phyloP scores from a whole-genome alignment of 202 grass and related monocot species.

The Eragrostis tef region DNA sequence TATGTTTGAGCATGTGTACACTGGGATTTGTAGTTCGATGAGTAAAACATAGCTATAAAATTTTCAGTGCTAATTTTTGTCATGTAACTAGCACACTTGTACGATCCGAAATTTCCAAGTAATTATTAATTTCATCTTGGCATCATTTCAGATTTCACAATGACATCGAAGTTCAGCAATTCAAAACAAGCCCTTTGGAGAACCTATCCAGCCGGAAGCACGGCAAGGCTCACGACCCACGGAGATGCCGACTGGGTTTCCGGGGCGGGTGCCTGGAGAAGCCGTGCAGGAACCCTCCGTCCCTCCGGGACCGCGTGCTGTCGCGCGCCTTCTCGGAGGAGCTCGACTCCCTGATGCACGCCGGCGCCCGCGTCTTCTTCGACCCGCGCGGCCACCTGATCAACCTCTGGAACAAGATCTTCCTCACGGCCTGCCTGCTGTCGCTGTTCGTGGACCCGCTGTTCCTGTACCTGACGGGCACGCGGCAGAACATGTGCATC shows the following conservation, averaged over 20 bases:
- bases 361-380: conserved; percentile 49
- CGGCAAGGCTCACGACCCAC: conserved; percentile 30
- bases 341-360: conserved; percentile 62
- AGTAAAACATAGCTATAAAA: not conserved
- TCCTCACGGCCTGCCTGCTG: conserved; percentile 65
- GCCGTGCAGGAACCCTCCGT: conserved; percentile 38
- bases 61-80: not conserved
- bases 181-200: conserved; percentile 43
- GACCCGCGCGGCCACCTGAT: conserved; percentile 70
- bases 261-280: conserved; percentile 49
- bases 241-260: conserved; percentile 46
- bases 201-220: conserved; percentile 41
- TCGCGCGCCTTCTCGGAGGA: conserved; percentile 88
- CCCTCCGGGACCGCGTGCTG: conserved; percentile 51
- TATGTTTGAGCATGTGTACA: not conserved
- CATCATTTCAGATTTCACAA: conserved; percentile 65
- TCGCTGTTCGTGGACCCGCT: conserved; percentile 94
- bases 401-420: conserved; percentile 85
- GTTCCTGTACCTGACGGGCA: conserved; percentile 82
- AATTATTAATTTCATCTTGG: not conserved
- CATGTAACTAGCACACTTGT: not conserved
- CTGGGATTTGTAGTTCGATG: not conserved
- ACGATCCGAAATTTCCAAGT: not conserved
- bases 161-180: conserved; percentile 55
- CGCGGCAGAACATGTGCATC: conserved; percentile 56